A percentile compares a stretch with the other conserved stretches of the same genome.
These are phyloP conservation scores for Exophiala phaeomuriformis DNA, from an alignment of 2,329 filamentous ascomycete genomes.

Conservation along the genomic window DNA sequence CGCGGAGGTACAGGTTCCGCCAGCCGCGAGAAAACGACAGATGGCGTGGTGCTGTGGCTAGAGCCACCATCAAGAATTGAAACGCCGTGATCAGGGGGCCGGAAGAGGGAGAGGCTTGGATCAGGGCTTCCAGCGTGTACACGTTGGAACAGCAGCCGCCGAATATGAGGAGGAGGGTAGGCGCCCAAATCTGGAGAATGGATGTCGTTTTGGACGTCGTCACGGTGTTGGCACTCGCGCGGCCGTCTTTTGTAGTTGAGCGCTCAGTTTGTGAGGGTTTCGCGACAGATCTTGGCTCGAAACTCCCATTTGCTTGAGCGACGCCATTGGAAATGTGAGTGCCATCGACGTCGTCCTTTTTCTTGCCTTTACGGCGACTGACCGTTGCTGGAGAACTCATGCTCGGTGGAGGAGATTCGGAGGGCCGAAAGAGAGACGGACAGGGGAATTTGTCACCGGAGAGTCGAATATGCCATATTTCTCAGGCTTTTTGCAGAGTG, in stretches of 20 bases:
- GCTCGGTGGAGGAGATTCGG: background rate
- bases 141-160: constrained; percentile 94
- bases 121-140: constrained; percentile 90
- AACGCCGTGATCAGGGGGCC: constrained; percentile 82
- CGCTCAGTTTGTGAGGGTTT: too few relatives aligned
- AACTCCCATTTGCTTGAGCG: background rate
- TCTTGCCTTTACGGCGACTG: constrained; percentile 3
- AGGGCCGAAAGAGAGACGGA: background rate
- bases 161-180: constrained; percentile 79
- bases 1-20: constrained; percentile 64
- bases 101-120: constrained; percentile 80
- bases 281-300: background rate
- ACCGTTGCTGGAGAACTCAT: background rate
- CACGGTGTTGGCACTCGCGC: background rate
- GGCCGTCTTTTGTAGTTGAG: background rate
- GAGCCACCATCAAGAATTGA: constrained; percentile 75
- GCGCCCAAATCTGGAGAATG: constrained; percentile 21
- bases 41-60: constrained; percentile 69
- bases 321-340: background rate
- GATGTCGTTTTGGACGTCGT: constrained; percentile 3
- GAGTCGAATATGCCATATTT: background rate
- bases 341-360: background rate
- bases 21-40: constrained; percentile 51
- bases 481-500: background rate
- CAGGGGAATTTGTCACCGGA: background rate